These are phyloP conservation scores for Penicillium thymicola DNA, from an alignment of 2,329 filamentous ascomycete genomes.

Conservation along the genomic window DNA sequence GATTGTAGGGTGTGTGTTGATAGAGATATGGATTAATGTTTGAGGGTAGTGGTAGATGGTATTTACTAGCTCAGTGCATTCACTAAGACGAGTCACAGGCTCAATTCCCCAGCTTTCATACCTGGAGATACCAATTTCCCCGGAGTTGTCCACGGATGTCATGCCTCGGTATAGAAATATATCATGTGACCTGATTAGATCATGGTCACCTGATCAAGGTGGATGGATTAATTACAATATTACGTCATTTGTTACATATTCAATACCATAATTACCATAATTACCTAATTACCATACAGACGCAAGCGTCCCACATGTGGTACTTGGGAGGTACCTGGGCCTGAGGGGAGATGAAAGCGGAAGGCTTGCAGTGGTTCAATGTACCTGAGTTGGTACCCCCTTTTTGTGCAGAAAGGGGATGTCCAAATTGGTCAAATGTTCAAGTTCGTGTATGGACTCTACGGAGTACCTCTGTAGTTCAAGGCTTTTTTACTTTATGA, in stretches of 20 bases:
- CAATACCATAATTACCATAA: background rate
- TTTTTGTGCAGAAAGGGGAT: background rate
- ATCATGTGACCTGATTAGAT: background rate
- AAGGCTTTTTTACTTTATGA: background rate
- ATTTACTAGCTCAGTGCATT: background rate
- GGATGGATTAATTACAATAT: background rate
- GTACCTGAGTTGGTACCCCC: constrained; percentile 1
- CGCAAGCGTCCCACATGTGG: background rate
- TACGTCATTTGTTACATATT: background rate
- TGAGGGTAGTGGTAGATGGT: background rate
- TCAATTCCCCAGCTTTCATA: background rate
- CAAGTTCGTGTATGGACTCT: too few relatives aligned
- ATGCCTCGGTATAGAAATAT: background rate
- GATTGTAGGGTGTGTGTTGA: background rate
- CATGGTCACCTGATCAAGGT: background rate
- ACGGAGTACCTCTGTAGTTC: too few relatives aligned
- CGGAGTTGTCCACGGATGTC: background rate
- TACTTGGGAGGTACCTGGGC: background rate
- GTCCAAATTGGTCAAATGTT: background rate
- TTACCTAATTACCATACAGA: background rate
- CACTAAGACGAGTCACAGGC: background rate
- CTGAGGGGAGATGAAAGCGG: background rate
- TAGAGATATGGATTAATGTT: background rate
- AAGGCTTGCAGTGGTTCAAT: background rate
- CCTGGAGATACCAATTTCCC: constrained; percentile 4